Conservation (phyloP, 2,329 filamentous ascomycete species). For the Xylariaceae sp. region DNA sequence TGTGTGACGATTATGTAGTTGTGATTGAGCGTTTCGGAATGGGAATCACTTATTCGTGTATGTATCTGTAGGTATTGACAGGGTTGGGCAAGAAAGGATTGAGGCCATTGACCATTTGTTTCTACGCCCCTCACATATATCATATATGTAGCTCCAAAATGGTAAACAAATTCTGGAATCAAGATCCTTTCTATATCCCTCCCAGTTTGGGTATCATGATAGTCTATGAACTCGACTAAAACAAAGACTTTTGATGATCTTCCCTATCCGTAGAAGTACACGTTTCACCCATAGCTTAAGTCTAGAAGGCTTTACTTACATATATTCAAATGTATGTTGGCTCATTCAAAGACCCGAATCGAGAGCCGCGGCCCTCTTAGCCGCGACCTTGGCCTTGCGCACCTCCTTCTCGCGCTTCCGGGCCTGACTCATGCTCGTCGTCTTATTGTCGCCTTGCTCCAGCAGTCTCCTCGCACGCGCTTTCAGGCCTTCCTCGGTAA, state of each 20-base stretch:
- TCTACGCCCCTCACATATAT: slow-evolving; percentile 1
- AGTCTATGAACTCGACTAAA: not conserved
- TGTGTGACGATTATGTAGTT: not conserved
- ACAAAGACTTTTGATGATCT: not conserved
- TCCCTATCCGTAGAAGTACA: not conserved
- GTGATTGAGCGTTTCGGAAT: not conserved
- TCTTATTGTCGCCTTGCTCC: slow-evolving; percentile 43
- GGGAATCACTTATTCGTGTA: not conserved
- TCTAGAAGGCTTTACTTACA: not conserved
- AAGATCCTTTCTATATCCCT: not conserved
- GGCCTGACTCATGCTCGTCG: slow-evolving; percentile 62
- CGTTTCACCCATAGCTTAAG: too few species aligned
- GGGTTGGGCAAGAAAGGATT: not conserved
- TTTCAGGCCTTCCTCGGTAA: slow-evolving; percentile 35
- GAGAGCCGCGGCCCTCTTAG: slow-evolving; percentile 11
- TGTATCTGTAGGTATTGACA: not conserved
- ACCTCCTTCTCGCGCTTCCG: slow-evolving; percentile 59
- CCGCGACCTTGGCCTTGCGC: slow-evolving; percentile 32
- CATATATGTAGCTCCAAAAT: not conserved
- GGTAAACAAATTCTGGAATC: not conserved
- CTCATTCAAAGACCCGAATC: not conserved
- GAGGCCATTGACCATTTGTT: not conserved
- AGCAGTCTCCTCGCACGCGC: slow-evolving; percentile 10
- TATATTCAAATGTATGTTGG: not conserved
- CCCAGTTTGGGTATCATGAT: slow-evolving; percentile 1